Conservation (phyloP, 148 eudicot genomes). For the Silene conica region DNA sequence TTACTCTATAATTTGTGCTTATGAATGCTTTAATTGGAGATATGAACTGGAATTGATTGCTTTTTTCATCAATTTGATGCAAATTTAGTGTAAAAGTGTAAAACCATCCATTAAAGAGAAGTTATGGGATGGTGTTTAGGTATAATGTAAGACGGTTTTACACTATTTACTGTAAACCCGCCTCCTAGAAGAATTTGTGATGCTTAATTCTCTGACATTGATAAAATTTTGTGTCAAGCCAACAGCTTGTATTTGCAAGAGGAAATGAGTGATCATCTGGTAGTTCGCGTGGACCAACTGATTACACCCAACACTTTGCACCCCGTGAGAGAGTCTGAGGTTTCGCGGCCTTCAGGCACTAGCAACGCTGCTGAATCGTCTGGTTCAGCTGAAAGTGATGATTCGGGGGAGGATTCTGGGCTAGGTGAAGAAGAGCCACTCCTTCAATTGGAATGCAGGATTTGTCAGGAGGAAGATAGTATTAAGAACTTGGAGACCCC, state of each 20-base stretch:
- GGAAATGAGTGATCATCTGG: constrained; percentile 61
- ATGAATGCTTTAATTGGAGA: neutral
- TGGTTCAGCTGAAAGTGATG: constrained; percentile 31
- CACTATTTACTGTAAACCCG: no score
- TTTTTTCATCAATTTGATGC: neutral
- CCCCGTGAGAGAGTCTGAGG: constrained; percentile 34
- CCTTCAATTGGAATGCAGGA: constrained; percentile 73
- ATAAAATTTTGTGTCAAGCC: neutral
- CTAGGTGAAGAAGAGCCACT: constrained; percentile 64
- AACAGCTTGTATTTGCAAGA: constrained; percentile 18
- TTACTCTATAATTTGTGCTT: neutral
- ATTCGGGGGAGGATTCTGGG: constrained; percentile 31
- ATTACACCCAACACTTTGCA: constrained; percentile 32
- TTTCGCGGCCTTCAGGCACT: constrained; percentile 30
- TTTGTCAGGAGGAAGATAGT: constrained; percentile 88
- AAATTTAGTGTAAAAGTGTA: neutral
- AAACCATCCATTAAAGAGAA: no score
- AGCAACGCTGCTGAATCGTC: constrained; percentile 37
- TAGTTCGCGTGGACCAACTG: constrained; percentile 52
- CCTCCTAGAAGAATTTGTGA: no score
- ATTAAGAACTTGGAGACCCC: constrained; percentile 69
- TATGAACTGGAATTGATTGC: neutral
- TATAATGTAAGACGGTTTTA: no score
- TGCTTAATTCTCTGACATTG: neutral
- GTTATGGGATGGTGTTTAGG: no score